Evolutionary conservation across 2,329 filamentous ascomycete species (phyloP).

Genomic region (Domatiomyces catenatus): DNA sequence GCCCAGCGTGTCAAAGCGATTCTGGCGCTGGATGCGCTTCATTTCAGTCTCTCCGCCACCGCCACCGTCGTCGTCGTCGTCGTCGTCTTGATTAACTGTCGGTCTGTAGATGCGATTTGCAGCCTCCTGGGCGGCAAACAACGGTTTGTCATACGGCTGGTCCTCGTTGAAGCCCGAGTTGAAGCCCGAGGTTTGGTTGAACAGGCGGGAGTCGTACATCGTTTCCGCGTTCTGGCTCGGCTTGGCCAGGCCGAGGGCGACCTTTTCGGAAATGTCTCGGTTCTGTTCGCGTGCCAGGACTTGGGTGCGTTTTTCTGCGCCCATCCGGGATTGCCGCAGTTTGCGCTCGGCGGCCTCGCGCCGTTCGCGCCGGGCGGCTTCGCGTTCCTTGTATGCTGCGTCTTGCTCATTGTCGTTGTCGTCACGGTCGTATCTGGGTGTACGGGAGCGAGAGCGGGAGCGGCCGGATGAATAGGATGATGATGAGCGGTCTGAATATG

Average conservation of each 20-base stretch:
- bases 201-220: constrained; percentile 93
- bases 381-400: constrained; percentile 58
- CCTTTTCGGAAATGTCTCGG: constrained; percentile 92
- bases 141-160: constrained; percentile 88
- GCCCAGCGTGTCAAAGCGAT: constrained; percentile 77
- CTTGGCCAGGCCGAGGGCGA: constrained; percentile 85
- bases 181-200: constrained; percentile 87
- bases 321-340: constrained; percentile 87
- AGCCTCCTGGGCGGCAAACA: constrained; percentile 90
- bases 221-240: constrained; percentile 80
- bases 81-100: constrained; percentile 53
- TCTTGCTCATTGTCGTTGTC: constrained; percentile 40
- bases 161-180: constrained; percentile 92
- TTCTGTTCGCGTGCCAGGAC: constrained; percentile 91
- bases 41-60: constrained; percentile 68
- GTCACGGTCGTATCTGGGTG: not conserved
- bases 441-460: not conserved
- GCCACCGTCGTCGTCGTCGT: constrained; percentile 51
- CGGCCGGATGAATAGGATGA: constrained; percentile 30
- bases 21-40: constrained; percentile 72
- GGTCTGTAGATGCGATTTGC: constrained; percentile 90
- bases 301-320: constrained; percentile 76
- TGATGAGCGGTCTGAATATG: constrained; percentile 29
- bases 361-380: constrained; percentile 61
- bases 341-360: constrained; percentile 75